These are phyloP conservation scores for Pistacia integerrima DNA, from an alignment of 345 rosid species.

Conservation along the genomic window DNA sequence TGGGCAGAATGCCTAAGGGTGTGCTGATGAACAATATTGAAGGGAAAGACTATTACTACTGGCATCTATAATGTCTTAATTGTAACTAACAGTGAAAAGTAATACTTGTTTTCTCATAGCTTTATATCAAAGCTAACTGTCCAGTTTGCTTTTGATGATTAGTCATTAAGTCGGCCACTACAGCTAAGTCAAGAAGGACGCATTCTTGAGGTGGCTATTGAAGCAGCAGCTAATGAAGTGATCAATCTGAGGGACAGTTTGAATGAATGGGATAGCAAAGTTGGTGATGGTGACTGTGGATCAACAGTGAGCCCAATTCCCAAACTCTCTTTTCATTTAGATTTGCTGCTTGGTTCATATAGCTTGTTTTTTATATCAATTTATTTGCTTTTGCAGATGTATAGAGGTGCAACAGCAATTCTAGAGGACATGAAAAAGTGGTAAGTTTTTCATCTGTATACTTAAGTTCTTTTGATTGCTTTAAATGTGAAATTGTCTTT, in stretches of 20 bases:
- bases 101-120: background rate
- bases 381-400: constrained; percentile 58
- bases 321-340: constrained; percentile 6
- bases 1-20: background rate
- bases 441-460: constrained; percentile 44
- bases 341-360: constrained; percentile 8
- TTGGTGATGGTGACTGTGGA: constrained; percentile 98
- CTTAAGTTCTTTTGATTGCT: constrained; percentile 16
- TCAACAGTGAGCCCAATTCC: constrained; percentile 71
- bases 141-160: constrained; percentile 27
- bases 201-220: constrained; percentile 77
- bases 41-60: background rate
- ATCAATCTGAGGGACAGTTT: constrained; percentile 64
- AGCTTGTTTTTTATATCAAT: constrained; percentile 18
- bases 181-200: constrained; percentile 69
- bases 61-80: background rate
- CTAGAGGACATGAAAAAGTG: constrained; percentile 82
- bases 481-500: constrained; percentile 12
- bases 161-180: constrained; percentile 67
- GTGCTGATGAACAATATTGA: background rate
- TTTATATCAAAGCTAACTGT: constrained; percentile 14
- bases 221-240: constrained; percentile 77
- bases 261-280: constrained; percentile 96
- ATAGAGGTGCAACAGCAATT: constrained; percentile 78
- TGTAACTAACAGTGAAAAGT: background rate